Base-by-base conservation (phyloP, 139 green algal species). In the Chlamydomonas sphaeroides region DNA sequence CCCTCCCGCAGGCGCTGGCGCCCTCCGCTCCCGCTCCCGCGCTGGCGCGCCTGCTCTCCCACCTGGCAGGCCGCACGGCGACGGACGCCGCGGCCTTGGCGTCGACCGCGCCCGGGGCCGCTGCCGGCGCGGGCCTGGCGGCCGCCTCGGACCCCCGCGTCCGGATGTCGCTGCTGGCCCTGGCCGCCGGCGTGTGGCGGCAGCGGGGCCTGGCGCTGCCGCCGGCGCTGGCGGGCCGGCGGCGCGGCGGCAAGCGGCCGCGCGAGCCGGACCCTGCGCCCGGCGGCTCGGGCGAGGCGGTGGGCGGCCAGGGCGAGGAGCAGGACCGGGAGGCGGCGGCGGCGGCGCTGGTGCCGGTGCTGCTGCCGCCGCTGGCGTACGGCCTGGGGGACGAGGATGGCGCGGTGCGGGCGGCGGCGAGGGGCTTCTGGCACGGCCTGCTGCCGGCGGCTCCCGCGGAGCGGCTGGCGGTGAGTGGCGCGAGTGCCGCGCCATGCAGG, bases 291-390 rank as follows among this genome's bases (percentile, higher is more conserved):
- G n/a, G n/a, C n/a, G n/a, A n/a, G n/a, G n/a, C n/a, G n/a, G n/a
- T n/a, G n/a, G n/a, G n/a, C n/a, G n/a, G n/a, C n/a, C n/a, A n/a
- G n/a, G n/a, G n/a, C n/a, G n/a, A n/a, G n/a, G n/a, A n/a, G n/a
- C n/a, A n/a, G n/a, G n/a, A n/a, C n/a, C n/a, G n/a, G n/a, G n/a
- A 39, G n/a, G 42, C 10, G n/a, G 75, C 42, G 61, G 32, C 41
- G 75, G 42, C 42, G 41, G 30, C 45, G 75, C 59, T 82, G 32
- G 25, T 14, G 21, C 42, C 62, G 75, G 42, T 72, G 59, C 57
- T 82, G 75, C 30, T 82, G 45, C 75, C 75, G 65, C 42, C 67
- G 36, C 63, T 84, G 77, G 77, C 33, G 30, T 65, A 39, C 3
- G 48, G 28, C 2, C 65, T 84, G 77, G 77, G 77, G 0, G 77